Conservation (phyloP, 2,329 filamentous ascomycete species). For the Fusarium verticillioides region DNA sequence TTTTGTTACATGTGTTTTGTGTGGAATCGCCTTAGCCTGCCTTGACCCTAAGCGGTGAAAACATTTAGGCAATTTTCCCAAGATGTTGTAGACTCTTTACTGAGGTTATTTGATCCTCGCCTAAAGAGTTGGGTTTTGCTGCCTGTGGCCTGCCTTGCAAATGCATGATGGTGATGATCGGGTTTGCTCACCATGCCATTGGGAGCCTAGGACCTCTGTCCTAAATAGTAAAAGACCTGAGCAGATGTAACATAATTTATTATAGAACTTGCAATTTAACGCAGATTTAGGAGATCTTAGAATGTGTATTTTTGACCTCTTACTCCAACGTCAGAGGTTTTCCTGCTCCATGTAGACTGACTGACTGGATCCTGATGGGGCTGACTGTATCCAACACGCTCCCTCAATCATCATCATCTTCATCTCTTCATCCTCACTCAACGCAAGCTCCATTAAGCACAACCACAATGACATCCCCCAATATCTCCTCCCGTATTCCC, state of each 20-base stretch:
- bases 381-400: slow-evolving; percentile 4
- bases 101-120: neutral
- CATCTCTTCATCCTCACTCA: neutral
- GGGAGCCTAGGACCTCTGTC: neutral
- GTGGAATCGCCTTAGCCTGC: neutral
- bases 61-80: accelerated
- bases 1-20: neutral
- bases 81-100: no score
- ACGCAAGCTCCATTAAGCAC: neutral
- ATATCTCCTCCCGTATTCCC: slow-evolving; percentile 11
- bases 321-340: neutral
- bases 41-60: neutral
- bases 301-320: neutral
- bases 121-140: neutral
- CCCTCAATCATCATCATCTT: neutral
- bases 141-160: neutral
- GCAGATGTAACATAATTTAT: accelerated
- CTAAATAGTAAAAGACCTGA: neutral
- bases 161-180: neutral
- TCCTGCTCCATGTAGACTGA: no score
- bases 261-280: no score
- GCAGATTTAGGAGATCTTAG: neutral
- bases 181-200: no score
- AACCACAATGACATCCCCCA: slow-evolving; percentile 10
- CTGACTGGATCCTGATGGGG: neutral